Percentiles rank a stretch among this genome's conserved stretches.
phyloP scores from a whole-genome alignment of 1,284 basidiomycete species.

The Apiotrichum akiyoshidainum region DNA sequence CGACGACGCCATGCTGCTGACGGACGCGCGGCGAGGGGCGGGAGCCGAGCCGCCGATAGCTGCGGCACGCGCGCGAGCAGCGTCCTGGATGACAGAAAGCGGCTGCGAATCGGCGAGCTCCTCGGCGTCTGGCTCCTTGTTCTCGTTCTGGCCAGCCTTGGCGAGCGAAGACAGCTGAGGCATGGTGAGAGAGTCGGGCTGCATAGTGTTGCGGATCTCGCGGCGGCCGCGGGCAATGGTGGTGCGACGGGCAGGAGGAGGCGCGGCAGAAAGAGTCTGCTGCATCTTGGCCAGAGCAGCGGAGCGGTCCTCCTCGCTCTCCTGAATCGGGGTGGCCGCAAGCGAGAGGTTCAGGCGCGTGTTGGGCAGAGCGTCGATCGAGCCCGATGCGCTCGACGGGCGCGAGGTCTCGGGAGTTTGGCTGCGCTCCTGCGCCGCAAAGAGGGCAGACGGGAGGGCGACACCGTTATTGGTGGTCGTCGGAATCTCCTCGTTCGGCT shows the following conservation, averaged over 20 bases:
- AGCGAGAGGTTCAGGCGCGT: conserved; percentile 45
- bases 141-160: conserved; percentile 2
- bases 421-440: conserved; percentile 12
- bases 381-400: conserved; percentile 1
- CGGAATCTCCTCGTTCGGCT: conserved; percentile 32
- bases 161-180: conserved; percentile 13
- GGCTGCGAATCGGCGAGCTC: conserved; percentile 3
- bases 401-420: conserved; percentile 6
- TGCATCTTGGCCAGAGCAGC: conserved; percentile 55
- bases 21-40: conserved; percentile 29
- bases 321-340: conserved; percentile 50
- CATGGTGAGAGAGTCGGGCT: conserved; percentile 10
- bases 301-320: conserved; percentile 52
- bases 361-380: not conserved
- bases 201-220: conserved; percentile 54
- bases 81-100: not conserved
- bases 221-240: conserved; percentile 53
- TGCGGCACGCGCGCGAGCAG: too few relatives aligned
- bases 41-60: too few relatives aligned
- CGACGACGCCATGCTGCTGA: conserved; percentile 27
- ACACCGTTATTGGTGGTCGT: conserved; percentile 9
- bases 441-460: conserved; percentile 19
- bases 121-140: conserved; percentile 10
- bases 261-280: conserved; percentile 46
- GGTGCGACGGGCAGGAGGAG: conserved; percentile 38